phyloP scores from a whole-genome alignment of 345 rosid species.

The Stellera chamaejasme region DNA sequence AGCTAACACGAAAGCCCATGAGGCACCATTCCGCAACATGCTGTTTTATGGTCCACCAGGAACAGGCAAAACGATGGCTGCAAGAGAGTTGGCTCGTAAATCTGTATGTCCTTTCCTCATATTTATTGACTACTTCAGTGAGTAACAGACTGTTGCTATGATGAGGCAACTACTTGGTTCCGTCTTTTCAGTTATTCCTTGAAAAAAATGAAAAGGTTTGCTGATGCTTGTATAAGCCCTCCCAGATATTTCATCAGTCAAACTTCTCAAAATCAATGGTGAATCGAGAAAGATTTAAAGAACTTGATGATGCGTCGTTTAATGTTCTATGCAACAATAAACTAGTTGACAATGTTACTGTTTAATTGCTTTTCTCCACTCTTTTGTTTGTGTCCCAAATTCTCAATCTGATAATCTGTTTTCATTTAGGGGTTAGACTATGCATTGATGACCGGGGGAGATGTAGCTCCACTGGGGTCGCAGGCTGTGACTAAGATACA shows the following conservation, averaged over 20 bases:
- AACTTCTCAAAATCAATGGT: not conserved
- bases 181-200: not conserved
- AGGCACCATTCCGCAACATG: conserved; percentile 94
- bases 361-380: not conserved
- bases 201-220: not conserved
- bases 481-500: conserved; percentile 99
- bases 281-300: not conserved
- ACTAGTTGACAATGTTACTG: not conserved
- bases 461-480: conserved; percentile 95
- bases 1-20: conserved; percentile 92
- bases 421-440: conserved; percentile 83
- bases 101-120: conserved; percentile 50
- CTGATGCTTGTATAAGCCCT: not conserved
- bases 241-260: not conserved
- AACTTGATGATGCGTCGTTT: not conserved
- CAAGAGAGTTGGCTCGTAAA: conserved; percentile 80
- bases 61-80: conserved; percentile 99
- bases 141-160: no score
- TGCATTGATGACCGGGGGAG: conserved; percentile 99
- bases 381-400: conserved; percentile 3
- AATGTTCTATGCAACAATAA: not conserved
- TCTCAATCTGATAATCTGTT: conserved; percentile 9
- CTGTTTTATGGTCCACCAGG: conserved; percentile 99
- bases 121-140: not conserved
- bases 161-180: no score